Evolutionary conservation across 2,329 filamentous ascomycete genomes (phyloP).

Genomic region (Purpureocillium takamizusanense): DNA sequence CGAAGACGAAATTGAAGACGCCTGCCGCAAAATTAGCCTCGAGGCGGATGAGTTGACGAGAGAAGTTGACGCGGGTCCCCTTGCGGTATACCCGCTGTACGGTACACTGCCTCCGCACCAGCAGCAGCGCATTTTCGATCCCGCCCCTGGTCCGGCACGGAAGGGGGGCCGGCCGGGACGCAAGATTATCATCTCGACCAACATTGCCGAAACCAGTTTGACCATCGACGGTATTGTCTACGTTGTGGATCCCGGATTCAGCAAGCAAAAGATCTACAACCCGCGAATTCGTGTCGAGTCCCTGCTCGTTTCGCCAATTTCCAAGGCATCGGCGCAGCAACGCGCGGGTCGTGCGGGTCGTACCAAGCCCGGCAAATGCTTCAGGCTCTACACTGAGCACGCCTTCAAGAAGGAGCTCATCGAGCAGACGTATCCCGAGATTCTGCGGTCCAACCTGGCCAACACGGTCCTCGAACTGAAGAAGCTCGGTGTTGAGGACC

Average conservation of each 20-base stretch:
- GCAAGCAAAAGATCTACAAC: conserved; percentile 99
- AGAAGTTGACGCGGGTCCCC: conserved; percentile 83
- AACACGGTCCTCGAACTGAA: conserved; percentile 95
- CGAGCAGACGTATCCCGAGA: conserved; percentile 93
- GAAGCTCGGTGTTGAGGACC: conserved; percentile 89
- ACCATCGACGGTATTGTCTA: conserved; percentile 99
- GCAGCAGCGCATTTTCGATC: conserved; percentile 92
- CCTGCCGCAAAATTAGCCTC: conserved; percentile 80
- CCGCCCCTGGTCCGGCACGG: conserved; percentile 64
- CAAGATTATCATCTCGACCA: conserved; percentile 90
- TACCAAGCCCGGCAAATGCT: conserved; percentile 97
- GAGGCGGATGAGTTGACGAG: conserved; percentile 87
- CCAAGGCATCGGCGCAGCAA: conserved; percentile 94
- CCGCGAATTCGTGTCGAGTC: conserved; percentile 94
- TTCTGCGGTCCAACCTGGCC: conserved; percentile 86
- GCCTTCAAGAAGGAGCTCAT: conserved; percentile 98
- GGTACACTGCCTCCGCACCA: conserved; percentile 85
- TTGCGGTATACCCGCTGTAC: conserved; percentile 89
- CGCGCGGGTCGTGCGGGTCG: conserved; percentile 97
- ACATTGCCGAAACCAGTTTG: conserved; percentile 94
- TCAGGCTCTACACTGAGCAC: conserved; percentile 87
- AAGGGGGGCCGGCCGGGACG: conserved; percentile 79
- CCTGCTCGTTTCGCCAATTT: conserved; percentile 93
- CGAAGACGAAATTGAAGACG: conserved; percentile 97
- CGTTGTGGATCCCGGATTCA: conserved; percentile 97